Evolutionary conservation across 768 basidiomycete genomes (phyloP), one percentile per base, ranked within the genome.

Genomic region (Mycena floridula): DNA sequence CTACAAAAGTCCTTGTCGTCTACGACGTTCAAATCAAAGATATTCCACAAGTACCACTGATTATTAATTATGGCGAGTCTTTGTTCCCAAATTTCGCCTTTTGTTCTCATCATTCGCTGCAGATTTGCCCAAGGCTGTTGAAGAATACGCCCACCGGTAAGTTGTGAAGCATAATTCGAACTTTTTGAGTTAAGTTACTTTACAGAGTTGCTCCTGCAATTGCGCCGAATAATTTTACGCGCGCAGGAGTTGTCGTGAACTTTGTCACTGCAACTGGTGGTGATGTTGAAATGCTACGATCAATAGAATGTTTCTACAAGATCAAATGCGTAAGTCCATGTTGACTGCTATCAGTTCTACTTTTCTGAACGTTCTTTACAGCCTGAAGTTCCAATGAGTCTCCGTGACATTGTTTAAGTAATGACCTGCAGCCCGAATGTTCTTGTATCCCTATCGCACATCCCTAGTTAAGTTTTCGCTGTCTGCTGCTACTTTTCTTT

Each of bases 271-370:
- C 94, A 44, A 93, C 92, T 12, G 93, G 94, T 24, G 94, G 93
- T 32, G 95, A 98, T 62, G 94, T 97, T 44, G 95, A 98, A 69
- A 96, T 97, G 93, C 70, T 98, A 50, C 80, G 95, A 58, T 89
- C 89, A 54, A 97, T 97, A 74, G 95, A 98, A 72, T 95, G 93
- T 76, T 95, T 92, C 69, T 97, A 95, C 76, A 91, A 91, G 70
- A 86, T 86, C 72, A 92, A 92, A 91, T 92, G 89, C 68, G 89
- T 91, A 65, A 58, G 89, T 69, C 44, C 38, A 37, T 25, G 23
- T 6, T 35, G 20, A 5, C 23, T 25, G 25, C n/a, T n/a, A n/a
- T n/a, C 18, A 3, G 24, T 5, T 37, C 22, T 45, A 42, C 61
- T 63, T 23, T 64, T 51, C 47, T 50, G 54, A 40, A 44, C 20